Evolutionary conservation across 1,284 basidiomycete species (phyloP).

Genomic region (Paramarasmius palmivorus): DNA sequence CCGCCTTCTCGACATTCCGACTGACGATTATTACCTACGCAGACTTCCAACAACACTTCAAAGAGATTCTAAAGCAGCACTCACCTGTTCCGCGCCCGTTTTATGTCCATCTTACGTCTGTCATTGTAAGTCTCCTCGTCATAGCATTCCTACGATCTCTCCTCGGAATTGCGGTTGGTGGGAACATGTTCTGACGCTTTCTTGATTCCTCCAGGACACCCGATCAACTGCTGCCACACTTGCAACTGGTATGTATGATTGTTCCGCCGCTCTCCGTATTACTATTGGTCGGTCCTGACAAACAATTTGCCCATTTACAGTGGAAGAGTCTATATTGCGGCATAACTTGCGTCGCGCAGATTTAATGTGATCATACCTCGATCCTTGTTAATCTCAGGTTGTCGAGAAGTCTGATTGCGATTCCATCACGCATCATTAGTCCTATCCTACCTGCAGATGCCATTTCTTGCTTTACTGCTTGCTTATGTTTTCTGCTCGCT

Average conservation of each 20-base stretch:
- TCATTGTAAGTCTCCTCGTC: conserved; percentile 29
- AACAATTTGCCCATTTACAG: conserved; percentile 22
- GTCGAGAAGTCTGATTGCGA: too few relatives aligned
- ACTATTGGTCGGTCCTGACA: too few relatives aligned
- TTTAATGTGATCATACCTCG: conserved; percentile 39
- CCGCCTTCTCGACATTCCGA: not conserved
- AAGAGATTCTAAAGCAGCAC: conserved; percentile 28
- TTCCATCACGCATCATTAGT: too few relatives aligned
- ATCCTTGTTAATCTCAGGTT: too few relatives aligned
- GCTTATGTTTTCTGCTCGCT: too few relatives aligned
- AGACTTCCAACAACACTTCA: conserved; percentile 20
- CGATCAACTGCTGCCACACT: conserved; percentile 13
- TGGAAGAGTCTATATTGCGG: conserved; percentile 53
- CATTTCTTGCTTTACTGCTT: too few relatives aligned
- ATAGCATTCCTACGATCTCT: too few relatives aligned
- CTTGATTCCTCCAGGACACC: conserved; percentile 7
- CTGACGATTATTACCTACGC: not conserved
- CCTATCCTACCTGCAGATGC: too few relatives aligned
- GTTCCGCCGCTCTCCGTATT: too few relatives aligned
- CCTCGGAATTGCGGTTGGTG: too few relatives aligned
- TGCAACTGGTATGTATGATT: conserved; percentile 8
- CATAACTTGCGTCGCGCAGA: conserved; percentile 54
- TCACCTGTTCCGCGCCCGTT: conserved; percentile 66
- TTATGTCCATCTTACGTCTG: conserved; percentile 73
- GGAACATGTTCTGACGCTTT: not conserved